These are phyloP conservation scores for Lactarius sp. DNA, from an alignment of 768 basidiomycete species.

Conservation along the genomic window DNA sequence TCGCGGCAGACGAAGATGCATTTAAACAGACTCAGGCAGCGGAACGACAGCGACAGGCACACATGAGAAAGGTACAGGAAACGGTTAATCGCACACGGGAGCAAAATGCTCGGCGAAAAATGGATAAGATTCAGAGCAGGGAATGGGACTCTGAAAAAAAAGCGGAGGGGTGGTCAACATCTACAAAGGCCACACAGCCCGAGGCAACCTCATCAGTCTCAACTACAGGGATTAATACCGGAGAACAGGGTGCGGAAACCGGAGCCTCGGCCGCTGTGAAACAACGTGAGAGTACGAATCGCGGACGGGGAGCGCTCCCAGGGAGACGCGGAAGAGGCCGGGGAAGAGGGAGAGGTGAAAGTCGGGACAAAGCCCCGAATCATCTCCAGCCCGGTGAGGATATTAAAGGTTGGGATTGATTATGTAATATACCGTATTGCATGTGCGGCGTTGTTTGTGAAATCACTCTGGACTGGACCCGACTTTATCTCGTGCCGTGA, in stretches of 20 bases:
- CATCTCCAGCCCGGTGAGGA: not conserved
- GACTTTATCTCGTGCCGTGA: constrained; percentile 24
- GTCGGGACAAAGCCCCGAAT: constrained; percentile 3
- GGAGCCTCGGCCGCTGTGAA: constrained; percentile 3
- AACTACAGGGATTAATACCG: constrained; percentile 16
- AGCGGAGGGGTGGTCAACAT: constrained; percentile 23
- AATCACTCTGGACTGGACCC: not conserved
- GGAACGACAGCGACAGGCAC: constrained; percentile 54
- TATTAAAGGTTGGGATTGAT: not conserved
- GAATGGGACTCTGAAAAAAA: constrained; percentile 84
- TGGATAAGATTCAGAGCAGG: constrained; percentile 71
- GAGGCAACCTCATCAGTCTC: not conserved
- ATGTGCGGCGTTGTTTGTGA: no score
- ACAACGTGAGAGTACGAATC: not conserved
- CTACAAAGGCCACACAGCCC: constrained; percentile 4
- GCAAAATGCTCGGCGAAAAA: constrained; percentile 73
- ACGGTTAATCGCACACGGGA: constrained; percentile 65
- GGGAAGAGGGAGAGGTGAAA: constrained; percentile 17
- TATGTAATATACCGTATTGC: constrained; percentile 17
- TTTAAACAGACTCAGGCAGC: constrained; percentile 65
- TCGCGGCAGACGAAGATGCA: constrained; percentile 75
- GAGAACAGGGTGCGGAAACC: constrained; percentile 1
- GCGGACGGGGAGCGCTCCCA: not conserved
- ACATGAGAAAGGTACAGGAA: constrained; percentile 62
- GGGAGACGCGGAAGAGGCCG: constrained; percentile 15